Conservation (phyloP, 495 filamentous ascomycete genomes). For the Podospora tetraspora region DNA sequence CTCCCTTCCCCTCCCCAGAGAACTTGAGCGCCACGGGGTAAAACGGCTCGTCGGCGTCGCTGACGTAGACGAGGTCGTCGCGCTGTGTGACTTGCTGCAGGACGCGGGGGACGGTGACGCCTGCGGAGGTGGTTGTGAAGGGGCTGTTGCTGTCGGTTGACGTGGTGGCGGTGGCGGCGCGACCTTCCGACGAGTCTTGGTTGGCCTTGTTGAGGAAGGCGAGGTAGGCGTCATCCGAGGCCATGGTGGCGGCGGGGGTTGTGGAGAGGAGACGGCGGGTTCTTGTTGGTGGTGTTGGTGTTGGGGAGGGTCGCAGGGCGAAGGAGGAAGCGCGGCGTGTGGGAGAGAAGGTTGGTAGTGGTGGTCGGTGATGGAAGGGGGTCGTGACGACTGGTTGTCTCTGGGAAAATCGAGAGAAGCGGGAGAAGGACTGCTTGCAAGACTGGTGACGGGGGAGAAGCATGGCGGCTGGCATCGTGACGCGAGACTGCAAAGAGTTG, state of each 20-base stretch:
- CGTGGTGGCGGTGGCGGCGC: slow-evolving; percentile 22
- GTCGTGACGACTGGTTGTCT: neutral
- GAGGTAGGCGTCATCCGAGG: slow-evolving; percentile 74
- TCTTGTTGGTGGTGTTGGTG: neutral
- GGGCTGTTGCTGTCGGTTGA: neutral
- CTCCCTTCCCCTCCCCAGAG: slow-evolving; percentile 40
- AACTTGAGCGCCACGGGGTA: slow-evolving; percentile 63
- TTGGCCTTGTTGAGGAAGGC: slow-evolving; percentile 83
- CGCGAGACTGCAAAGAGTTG: neutral
- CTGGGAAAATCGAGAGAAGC: neutral
- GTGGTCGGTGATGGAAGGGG: neutral
- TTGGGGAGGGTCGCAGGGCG: neutral
- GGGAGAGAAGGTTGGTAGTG: neutral
- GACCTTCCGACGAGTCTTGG: slow-evolving; percentile 52
- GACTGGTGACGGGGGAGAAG: neutral
- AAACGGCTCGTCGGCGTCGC: slow-evolving; percentile 82
- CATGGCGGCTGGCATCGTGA: slow-evolving; percentile 1
- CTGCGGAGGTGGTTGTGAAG: slow-evolving; percentile 50
- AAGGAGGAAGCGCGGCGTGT: neutral
- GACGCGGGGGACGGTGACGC: slow-evolving; percentile 49
- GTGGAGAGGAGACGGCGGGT: neutral
- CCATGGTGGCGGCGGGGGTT: slow-evolving; percentile 44
- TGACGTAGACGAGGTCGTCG: slow-evolving; percentile 60
- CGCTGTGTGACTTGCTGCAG: slow-evolving; percentile 38
- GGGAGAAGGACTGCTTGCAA: neutral